A percentile compares a stretch with the other conserved stretches of the same genome.
Evolutionary conservation across 345 rosid genomes (phyloP).

Genomic region (Eucalyptus cloeziana): DNA sequence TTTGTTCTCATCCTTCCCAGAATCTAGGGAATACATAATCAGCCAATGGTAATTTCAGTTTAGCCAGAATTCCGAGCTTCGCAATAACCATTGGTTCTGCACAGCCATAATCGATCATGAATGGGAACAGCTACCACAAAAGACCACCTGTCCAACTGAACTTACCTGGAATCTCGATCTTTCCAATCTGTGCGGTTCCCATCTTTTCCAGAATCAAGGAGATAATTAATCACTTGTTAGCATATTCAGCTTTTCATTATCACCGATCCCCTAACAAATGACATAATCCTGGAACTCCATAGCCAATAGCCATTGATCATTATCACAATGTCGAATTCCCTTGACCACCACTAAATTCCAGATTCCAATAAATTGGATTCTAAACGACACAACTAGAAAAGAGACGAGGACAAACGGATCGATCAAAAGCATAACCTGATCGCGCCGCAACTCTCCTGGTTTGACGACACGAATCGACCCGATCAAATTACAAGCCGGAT

Average conservation of each 20-base stretch:
- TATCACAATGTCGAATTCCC: neutral
- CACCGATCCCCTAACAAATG: neutral
- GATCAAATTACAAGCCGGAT: slow-evolving; percentile 50
- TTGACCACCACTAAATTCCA: neutral
- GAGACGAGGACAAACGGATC: neutral
- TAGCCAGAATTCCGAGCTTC: neutral
- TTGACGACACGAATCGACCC: slow-evolving; percentile 39
- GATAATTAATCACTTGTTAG: neutral
- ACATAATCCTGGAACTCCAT: neutral
- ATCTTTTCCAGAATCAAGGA: neutral
- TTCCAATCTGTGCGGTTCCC: neutral
- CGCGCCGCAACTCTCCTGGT: slow-evolving; percentile 31
- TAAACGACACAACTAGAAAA: neutral
- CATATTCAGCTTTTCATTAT: neutral
- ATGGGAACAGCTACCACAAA: neutral
- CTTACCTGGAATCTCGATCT: neutral
- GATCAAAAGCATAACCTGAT: slow-evolving; percentile 31
- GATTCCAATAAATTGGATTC: neutral
- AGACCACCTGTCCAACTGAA: neutral
- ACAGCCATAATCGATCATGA: neutral
- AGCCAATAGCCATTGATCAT: neutral
- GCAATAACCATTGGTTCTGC: neutral
- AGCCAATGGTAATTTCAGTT: neutral
- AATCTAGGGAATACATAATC: neutral
- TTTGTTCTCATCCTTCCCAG: neutral